These are phyloP conservation scores for Panus rudis DNA, from an alignment of 768 basidiomycete genomes.

Conservation along the genomic window DNA sequence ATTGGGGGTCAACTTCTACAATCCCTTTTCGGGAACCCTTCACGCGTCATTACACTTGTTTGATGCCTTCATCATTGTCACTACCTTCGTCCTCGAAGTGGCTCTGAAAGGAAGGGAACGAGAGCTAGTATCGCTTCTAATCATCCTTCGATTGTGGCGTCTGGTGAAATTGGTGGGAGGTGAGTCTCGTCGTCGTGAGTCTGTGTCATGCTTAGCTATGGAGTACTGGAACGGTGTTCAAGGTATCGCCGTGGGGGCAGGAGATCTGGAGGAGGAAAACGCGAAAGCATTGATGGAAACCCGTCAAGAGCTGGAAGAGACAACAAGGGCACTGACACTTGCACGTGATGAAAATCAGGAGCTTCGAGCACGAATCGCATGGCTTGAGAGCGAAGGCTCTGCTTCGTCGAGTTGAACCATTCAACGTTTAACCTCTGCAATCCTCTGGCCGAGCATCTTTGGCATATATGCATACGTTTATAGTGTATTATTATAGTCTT, in stretches of 20 bases:
- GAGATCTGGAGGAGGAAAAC: constrained; percentile 56
- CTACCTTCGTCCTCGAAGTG: constrained; percentile 70
- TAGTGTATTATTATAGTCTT: no score
- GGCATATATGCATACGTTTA: no score
- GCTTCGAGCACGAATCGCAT: constrained; percentile 26
- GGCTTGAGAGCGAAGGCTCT: constrained; percentile 5
- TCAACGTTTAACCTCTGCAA: no score
- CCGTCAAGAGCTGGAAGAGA: constrained; percentile 38
- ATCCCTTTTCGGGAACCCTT: constrained; percentile 47
- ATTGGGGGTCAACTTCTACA: constrained; percentile 53
- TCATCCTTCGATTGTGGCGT: constrained; percentile 75
- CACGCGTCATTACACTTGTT: constrained; percentile 67
- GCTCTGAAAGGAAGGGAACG: constrained; percentile 59
- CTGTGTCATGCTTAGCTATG: constrained; percentile 25
- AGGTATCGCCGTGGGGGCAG: constrained; percentile 75
- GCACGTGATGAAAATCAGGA: constrained; percentile 47
- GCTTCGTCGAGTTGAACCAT: no score
- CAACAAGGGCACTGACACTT: constrained; percentile 30
- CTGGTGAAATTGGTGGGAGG: constrained; percentile 69
- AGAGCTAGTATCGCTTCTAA: constrained; percentile 64
- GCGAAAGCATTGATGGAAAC: constrained; percentile 43
- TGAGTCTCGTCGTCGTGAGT: constrained; percentile 17
- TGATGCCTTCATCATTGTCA: constrained; percentile 63
- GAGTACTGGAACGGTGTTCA: constrained; percentile 4
- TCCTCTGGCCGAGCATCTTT: no score